Conservation (phyloP, 1,284 basidiomycete genomes). For the Quambalaria eucalypti region DNA sequence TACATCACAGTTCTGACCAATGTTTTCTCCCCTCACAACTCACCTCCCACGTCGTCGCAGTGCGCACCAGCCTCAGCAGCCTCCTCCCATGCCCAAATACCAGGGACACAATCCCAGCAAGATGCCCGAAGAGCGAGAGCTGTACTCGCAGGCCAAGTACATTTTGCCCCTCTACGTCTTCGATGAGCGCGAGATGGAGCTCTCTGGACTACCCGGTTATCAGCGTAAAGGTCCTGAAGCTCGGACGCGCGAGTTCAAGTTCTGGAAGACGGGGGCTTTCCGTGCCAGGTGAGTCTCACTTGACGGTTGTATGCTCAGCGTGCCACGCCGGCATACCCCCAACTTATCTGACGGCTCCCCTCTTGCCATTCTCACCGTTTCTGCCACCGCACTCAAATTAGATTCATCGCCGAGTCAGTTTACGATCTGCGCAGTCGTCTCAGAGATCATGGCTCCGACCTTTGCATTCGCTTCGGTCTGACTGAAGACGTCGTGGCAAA, state of each 20-base stretch:
- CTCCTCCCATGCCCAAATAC: too few species aligned
- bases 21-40: constrained; percentile 9
- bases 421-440: constrained; percentile 51
- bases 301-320: not conserved
- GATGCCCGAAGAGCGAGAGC: constrained; percentile 27
- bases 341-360: not conserved
- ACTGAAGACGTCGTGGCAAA: constrained; percentile 48
- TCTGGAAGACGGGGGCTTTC: constrained; percentile 52
- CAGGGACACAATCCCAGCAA: constrained; percentile 14
- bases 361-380: not conserved
- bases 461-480: constrained; percentile 52
- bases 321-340: not conserved
- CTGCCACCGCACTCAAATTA: not conserved
- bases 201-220: constrained; percentile 50
- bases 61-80: not conserved
- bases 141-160: constrained; percentile 45
- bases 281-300: constrained; percentile 38
- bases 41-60: not conserved
- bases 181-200: constrained; percentile 53
- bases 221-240: constrained; percentile 44
- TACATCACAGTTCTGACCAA: constrained; percentile 16
- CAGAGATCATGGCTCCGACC: constrained; percentile 49
- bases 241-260: constrained; percentile 48
- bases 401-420: constrained; percentile 52
- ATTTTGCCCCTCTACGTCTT: constrained; percentile 55